These are phyloP conservation scores for Cytospora paraplurivora DNA, from an alignment of 2,329 filamentous ascomycete genomes.

Conservation along the genomic window DNA sequence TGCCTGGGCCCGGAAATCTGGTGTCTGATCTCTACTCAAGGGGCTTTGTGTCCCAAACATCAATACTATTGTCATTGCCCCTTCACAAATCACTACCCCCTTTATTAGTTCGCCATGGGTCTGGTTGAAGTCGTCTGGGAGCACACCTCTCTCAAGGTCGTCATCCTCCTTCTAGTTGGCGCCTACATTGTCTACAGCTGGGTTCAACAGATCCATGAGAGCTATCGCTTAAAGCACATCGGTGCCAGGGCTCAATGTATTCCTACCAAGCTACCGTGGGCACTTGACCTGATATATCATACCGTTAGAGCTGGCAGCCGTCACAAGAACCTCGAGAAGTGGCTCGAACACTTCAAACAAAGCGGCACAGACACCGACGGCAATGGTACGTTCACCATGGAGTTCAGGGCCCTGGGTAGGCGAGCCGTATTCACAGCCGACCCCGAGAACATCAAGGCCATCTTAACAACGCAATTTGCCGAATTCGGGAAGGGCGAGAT, in stretches of 20 bases:
- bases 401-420: constrained; percentile 55
- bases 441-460: constrained; percentile 87
- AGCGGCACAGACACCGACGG: constrained; percentile 57
- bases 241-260: constrained; percentile 46
- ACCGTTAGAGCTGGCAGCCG: constrained; percentile 54
- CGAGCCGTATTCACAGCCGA: constrained; percentile 78
- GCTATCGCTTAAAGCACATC: constrained; percentile 48
- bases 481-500: constrained; percentile 81
- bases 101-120: constrained; percentile 43
- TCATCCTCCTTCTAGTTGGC: constrained; percentile 42
- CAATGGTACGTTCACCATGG: constrained; percentile 56
- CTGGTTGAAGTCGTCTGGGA: constrained; percentile 52
- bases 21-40: neutral
- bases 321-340: constrained; percentile 63
- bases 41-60: neutral
- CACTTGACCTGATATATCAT: constrained; percentile 64
- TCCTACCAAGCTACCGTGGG: constrained; percentile 52
- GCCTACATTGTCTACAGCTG: constrained; percentile 44
- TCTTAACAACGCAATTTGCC: constrained; percentile 82
- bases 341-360: constrained; percentile 54
- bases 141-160: constrained; percentile 46
- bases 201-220: constrained; percentile 43
- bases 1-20: neutral
- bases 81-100: neutral
- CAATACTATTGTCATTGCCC: neutral